Evolutionary conservation across 225 moss, liverwort and hornwort genomes (phyloP).

Genomic region (Sphagnum contortum): DNA sequence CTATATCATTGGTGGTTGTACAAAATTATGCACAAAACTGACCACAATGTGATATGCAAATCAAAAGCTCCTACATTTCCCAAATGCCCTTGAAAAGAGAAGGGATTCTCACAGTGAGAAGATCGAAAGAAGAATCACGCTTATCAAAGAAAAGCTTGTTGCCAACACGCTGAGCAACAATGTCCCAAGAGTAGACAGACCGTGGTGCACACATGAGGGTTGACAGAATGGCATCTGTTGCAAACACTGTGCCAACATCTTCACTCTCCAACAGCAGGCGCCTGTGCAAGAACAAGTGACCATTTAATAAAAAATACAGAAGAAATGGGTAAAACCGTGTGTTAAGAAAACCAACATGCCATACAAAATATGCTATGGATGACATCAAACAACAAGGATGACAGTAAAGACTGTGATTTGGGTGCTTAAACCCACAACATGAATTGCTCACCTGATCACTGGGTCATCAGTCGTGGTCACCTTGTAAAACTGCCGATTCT

Average conservation of each 20-base stretch:
- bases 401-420: too few species aligned
- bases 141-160: constrained; percentile 96
- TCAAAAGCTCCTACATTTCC: too few species aligned
- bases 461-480: constrained; percentile 97
- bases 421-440: too few species aligned
- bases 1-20: too few species aligned
- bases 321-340: too few species aligned
- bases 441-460: constrained; percentile 61
- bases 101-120: constrained; percentile 61
- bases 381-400: too few species aligned
- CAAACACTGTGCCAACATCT: constrained; percentile 91
- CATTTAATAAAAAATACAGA: too few species aligned
- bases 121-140: constrained; percentile 89
- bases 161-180: constrained; percentile 94
- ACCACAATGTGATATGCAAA: too few species aligned
- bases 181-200: constrained; percentile 98
- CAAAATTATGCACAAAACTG: too few species aligned
- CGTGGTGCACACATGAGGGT: constrained; percentile 96
- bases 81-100: not conserved
- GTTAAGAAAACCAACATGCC: too few species aligned
- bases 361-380: too few species aligned
- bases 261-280: constrained; percentile 82
- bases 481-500: constrained; percentile 87
- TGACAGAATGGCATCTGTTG: constrained; percentile 93
- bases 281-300: constrained; percentile 16